A percentile compares a stretch with the other conserved stretches of the same genome.
These are phyloP conservation scores for Mycena metata DNA, from an alignment of 768 basidiomycete species.

Conservation along the genomic window DNA sequence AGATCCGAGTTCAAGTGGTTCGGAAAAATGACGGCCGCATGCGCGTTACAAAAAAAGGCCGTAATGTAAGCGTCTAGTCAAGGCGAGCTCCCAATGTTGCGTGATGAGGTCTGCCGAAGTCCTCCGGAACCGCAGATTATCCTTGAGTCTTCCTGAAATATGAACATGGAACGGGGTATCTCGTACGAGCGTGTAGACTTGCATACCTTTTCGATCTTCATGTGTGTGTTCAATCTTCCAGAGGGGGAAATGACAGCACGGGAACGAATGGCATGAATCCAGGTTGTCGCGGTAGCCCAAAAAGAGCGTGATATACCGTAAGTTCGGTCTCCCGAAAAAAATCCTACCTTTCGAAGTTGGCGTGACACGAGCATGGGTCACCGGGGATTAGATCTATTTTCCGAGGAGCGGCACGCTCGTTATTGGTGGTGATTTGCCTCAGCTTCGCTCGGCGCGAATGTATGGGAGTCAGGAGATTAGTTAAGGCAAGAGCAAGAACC, in stretches of 20 bases:
- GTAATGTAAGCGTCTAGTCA: not conserved
- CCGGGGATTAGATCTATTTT: slow-evolving; percentile 3
- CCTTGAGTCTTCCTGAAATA: slow-evolving; percentile 11
- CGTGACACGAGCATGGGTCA: slow-evolving; percentile 18
- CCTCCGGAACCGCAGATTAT: slow-evolving; percentile 21
- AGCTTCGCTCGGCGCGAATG: not conserved
- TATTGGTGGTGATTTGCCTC: slow-evolving; percentile 18
- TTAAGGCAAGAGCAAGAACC: slow-evolving; percentile 1
- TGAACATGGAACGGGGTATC: slow-evolving; percentile 10
- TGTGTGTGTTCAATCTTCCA: slow-evolving; percentile 23
- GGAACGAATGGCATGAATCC: not conserved
- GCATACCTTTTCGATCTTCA: slow-evolving; percentile 23
- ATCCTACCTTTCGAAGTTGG: not conserved
- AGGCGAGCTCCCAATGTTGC: slow-evolving; percentile 1
- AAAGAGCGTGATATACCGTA: slow-evolving; percentile 8
- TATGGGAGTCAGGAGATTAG: slow-evolving; percentile 9
- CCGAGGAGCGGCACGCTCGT: not conserved
- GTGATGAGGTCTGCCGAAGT: not conserved
- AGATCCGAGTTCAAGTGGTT: not conserved
- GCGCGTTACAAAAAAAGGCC: not conserved
- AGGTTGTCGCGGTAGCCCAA: not conserved
- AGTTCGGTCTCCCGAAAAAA: slow-evolving; percentile 13
- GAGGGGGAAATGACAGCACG: slow-evolving; percentile 22
- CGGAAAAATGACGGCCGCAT: slow-evolving; percentile 25
- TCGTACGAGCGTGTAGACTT: slow-evolving; percentile 21